These are phyloP conservation scores for Aspergillus flavus DNA, from an alignment of 2,329 filamentous ascomycete species.

Conservation along the genomic window DNA sequence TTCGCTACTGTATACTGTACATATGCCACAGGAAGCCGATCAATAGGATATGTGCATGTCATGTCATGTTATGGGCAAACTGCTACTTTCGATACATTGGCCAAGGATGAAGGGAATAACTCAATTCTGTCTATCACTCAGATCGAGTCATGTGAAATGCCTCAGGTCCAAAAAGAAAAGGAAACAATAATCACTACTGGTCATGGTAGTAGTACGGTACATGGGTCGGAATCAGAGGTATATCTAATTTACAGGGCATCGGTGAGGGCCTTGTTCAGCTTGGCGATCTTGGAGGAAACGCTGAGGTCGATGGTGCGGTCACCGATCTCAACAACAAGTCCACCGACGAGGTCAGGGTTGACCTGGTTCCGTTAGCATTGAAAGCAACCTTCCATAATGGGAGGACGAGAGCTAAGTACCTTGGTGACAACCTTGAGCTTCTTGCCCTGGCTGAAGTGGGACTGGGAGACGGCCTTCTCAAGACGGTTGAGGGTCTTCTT, in stretches of 20 bases:
- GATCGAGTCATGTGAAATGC: constrained; percentile 14
- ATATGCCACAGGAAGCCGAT: not conserved
- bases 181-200: constrained; percentile 2
- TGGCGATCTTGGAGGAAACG: constrained; percentile 90
- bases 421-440: constrained; percentile 97
- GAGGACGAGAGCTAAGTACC: constrained; percentile 51
- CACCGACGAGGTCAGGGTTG: constrained; percentile 91
- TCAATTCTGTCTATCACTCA: constrained; percentile 17
- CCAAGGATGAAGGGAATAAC: constrained; percentile 2
- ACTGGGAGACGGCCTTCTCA: constrained; percentile 87
- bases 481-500: constrained; percentile 81
- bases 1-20: too few species aligned
- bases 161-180: constrained; percentile 2
- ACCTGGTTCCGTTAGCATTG: constrained; percentile 57
- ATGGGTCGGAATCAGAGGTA: constrained; percentile 11
- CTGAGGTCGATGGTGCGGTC: constrained; percentile 98
- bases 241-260: constrained; percentile 82
- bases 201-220: constrained; percentile 16
- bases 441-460: constrained; percentile 85
- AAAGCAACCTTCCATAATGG: not conserved
- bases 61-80: not conserved
- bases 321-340: constrained; percentile 92
- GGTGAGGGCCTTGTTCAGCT: constrained; percentile 99
- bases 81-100: not conserved
- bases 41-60: not conserved